Conservation (phyloP, 805 yeast species). For the Cyberlindnera subsufficiens region DNA sequence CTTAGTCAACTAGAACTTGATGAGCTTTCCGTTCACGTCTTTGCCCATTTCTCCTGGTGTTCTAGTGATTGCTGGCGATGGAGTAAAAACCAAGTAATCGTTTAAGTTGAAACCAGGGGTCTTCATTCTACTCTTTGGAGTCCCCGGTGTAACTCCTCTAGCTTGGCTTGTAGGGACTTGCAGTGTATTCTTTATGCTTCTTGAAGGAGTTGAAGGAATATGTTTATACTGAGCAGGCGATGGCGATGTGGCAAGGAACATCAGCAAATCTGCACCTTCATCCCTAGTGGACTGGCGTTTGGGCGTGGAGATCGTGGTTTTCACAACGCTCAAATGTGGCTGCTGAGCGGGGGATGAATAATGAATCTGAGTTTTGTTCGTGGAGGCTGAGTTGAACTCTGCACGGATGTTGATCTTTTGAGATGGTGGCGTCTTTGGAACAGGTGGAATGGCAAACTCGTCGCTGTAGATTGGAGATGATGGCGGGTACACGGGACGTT, state of each 20-base stretch:
- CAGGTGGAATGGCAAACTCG: slow-evolving; percentile 11
- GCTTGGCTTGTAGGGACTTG: slow-evolving; percentile 13
- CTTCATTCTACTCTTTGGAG: slow-evolving; percentile 26
- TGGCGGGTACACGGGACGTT: slow-evolving; percentile 17
- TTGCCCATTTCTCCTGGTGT: slow-evolving; percentile 29
- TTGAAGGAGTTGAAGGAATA: slow-evolving; percentile 21
- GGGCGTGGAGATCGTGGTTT: slow-evolving; percentile 18
- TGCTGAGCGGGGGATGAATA: slow-evolving; percentile 16
- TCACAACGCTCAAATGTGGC: slow-evolving; percentile 3
- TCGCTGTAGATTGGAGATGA: slow-evolving; percentile 22
- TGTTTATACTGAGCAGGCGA: slow-evolving; percentile 37
- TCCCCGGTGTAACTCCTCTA: slow-evolving; percentile 18
- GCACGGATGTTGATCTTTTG: slow-evolving; percentile 18
- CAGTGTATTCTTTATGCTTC: slow-evolving; percentile 7
- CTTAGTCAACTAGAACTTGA: slow-evolving; percentile 13
- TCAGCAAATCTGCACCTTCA: slow-evolving; percentile 78
- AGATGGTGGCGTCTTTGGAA: slow-evolving; percentile 24
- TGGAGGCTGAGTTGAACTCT: slow-evolving; percentile 23
- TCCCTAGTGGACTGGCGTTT: slow-evolving; percentile 22
- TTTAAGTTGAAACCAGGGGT: slow-evolving; percentile 77
- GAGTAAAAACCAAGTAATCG: slow-evolving; percentile 75
- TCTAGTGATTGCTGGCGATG: slow-evolving; percentile 45
- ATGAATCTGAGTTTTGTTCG: slow-evolving; percentile 22
- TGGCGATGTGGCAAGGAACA: slow-evolving; percentile 83
- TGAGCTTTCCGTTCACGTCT: slow-evolving; percentile 23